Percentiles rank a stretch among this genome's conserved stretches.
Conservation (phyloP, 2,329 filamentous ascomycete genomes). For the Coniochaeta prunicola region DNA sequence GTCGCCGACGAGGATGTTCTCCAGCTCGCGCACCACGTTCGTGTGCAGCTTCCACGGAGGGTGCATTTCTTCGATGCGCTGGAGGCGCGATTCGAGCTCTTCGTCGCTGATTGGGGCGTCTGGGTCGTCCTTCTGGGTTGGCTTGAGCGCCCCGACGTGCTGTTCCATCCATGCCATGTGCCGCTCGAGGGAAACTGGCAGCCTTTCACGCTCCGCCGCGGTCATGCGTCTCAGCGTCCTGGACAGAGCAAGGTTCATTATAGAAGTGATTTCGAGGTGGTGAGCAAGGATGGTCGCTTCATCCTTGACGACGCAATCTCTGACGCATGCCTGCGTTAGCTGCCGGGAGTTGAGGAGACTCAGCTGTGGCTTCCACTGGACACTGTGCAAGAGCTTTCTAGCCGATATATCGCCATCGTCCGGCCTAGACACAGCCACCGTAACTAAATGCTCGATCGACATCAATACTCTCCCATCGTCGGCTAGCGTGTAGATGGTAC, state of each 20-base stretch:
- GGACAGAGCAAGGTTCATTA: conserved; percentile 2
- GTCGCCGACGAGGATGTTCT: conserved; percentile 21
- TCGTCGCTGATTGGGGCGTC: conserved; percentile 13
- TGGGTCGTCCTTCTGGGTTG: conserved; percentile 9
- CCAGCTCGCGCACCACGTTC: conserved; percentile 20
- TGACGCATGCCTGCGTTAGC: conserved; percentile 15
- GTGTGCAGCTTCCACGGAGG: conserved; percentile 24
- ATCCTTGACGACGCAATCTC: conserved; percentile 13
- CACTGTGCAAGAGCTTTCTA: conserved; percentile 22
- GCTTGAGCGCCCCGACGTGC: conserved; percentile 13
- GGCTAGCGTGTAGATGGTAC: conserved; percentile 19
- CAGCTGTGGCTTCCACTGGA: conserved; percentile 31
- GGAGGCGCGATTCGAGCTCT: conserved; percentile 18
- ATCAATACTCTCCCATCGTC: conserved; percentile 21
- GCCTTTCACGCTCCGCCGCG: not conserved
- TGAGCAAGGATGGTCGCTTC: conserved; percentile 14
- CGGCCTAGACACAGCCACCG: conserved; percentile 16
- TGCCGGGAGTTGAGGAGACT: conserved; percentile 23
- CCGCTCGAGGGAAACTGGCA: no score
- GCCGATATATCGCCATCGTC: conserved; percentile 4
- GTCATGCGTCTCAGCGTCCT: conserved; percentile 14
- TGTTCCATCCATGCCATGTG: conserved; percentile 25
- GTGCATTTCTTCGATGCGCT: conserved; percentile 16
- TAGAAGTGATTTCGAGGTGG: conserved; percentile 7
- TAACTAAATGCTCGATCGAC: conserved; percentile 16